phyloP scores from a whole-genome alignment of 2,329 filamentous ascomycete genomes.

The Bipolaris victoriae region DNA sequence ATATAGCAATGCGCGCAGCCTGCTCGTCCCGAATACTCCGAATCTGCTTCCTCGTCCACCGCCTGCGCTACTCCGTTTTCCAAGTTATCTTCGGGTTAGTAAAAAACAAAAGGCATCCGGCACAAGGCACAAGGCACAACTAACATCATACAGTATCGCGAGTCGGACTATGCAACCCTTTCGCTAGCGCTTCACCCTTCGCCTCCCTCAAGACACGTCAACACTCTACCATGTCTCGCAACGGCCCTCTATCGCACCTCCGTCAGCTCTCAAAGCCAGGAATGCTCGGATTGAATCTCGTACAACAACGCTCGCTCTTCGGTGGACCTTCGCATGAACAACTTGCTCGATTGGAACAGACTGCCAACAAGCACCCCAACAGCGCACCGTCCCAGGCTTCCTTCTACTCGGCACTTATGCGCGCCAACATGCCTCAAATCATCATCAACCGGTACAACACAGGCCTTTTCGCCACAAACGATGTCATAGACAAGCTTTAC shows the following conservation, averaged over 20 bases:
- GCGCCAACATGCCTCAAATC: constrained; percentile 92
- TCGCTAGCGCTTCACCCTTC: constrained; percentile 38
- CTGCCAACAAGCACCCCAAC: constrained; percentile 88
- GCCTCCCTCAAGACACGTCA: constrained; percentile 35
- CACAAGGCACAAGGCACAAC: neutral
- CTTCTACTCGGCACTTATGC: constrained; percentile 89
- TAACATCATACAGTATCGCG: constrained; percentile 36
- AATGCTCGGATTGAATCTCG: constrained; percentile 48
- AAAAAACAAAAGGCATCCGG: neutral
- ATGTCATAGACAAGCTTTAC: constrained; percentile 79
- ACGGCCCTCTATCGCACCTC: constrained; percentile 40
- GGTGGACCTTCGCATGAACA: constrained; percentile 61
- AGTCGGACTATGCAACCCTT: constrained; percentile 46
- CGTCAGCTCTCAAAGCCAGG: constrained; percentile 39
- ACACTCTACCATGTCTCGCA: constrained; percentile 50
- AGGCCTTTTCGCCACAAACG: constrained; percentile 81
- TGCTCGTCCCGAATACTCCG: constrained; percentile 6
- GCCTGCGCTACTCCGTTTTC: constrained; percentile 21
- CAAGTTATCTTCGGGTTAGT: constrained; percentile 32
- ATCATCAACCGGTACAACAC: constrained; percentile 89
- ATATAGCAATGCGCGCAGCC: constrained; percentile 19
- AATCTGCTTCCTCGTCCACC: constrained; percentile 16
- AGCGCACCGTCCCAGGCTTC: constrained; percentile 89
- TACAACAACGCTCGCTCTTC: constrained; percentile 55
- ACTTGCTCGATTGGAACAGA: constrained; percentile 85